Evolutionary conservation across 2,329 filamentous ascomycete species (phyloP).

Genomic region (Penicillium olsonii): DNA sequence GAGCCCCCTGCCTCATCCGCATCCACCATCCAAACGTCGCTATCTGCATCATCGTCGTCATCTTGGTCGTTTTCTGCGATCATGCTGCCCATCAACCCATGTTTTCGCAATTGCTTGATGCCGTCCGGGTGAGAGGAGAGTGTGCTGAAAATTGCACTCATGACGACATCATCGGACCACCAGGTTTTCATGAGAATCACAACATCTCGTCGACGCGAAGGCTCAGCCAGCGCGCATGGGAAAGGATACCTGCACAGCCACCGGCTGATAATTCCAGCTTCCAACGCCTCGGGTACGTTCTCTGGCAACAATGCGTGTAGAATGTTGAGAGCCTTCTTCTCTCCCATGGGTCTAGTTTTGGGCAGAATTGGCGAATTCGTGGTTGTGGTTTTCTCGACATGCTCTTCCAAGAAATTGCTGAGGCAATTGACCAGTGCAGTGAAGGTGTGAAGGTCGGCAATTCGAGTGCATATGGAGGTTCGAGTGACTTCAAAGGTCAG

Average conservation of each 20-base stretch:
- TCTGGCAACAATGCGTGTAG: constrained; percentile 65
- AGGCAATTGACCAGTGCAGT: constrained; percentile 44
- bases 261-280: constrained; percentile 67
- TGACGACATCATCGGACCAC: constrained; percentile 45
- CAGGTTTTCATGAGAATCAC: constrained; percentile 44
- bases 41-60: constrained; percentile 50
- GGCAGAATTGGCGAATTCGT: constrained; percentile 42
- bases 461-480: constrained; percentile 34
- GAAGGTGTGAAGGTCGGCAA: constrained; percentile 40
- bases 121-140: constrained; percentile 42
- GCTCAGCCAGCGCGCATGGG: constrained; percentile 59
- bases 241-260: constrained; percentile 75
- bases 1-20: constrained; percentile 53
- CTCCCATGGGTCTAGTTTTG: constrained; percentile 43
- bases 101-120: constrained; percentile 43
- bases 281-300: constrained; percentile 58
- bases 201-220: constrained; percentile 45
- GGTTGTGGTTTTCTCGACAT: constrained; percentile 35
- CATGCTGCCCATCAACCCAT: constrained; percentile 46
- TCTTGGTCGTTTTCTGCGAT: constrained; percentile 53
- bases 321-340: constrained; percentile 49
- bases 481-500: constrained; percentile 33
- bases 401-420: constrained; percentile 43
- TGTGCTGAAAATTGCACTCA: constrained; percentile 46
- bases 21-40: constrained; percentile 55